Percentiles rank a stretch among this genome's conserved stretches.
Evolutionary conservation across 2,329 filamentous ascomycete genomes (phyloP).

Genomic region (Fusarium hainanense): DNA sequence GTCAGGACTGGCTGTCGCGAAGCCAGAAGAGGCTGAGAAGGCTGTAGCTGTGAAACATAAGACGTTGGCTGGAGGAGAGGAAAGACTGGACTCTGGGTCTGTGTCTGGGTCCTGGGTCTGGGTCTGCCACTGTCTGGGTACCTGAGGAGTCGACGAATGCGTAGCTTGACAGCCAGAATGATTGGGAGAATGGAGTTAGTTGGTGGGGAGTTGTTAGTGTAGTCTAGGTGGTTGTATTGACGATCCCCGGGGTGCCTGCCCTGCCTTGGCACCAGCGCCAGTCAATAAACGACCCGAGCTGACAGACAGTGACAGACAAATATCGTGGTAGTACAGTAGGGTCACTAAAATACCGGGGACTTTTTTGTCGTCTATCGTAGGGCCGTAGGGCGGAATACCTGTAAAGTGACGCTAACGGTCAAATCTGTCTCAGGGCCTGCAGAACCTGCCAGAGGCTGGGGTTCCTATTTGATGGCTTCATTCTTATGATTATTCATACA

Average conservation of each 20-base stretch:
- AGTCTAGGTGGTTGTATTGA: slow-evolving; percentile 16
- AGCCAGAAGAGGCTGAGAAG: slow-evolving; percentile 35
- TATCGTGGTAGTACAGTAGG: background rate
- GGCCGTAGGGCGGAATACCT: slow-evolving; percentile 8
- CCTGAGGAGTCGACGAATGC: background rate
- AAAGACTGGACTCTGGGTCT: background rate
- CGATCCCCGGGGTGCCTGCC: slow-evolving; percentile 24
- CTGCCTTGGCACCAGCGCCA: slow-evolving; percentile 30
- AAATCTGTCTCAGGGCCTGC: background rate
- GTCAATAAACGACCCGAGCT: slow-evolving; percentile 13
- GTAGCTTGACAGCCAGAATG: background rate
- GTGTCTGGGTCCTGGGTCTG: background rate
- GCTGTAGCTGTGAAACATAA: slow-evolving; percentile 36
- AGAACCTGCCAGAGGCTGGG: background rate
- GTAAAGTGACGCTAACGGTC: background rate
- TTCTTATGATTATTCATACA: slow-evolving; percentile 26
- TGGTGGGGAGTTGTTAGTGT: slow-evolving; percentile 12
- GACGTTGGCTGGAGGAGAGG: slow-evolving; percentile 16
- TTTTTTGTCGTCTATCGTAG: slow-evolving; percentile 6
- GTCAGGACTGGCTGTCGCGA: slow-evolving; percentile 10
- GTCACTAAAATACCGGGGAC: slow-evolving; percentile 23
- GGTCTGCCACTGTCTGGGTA: background rate
- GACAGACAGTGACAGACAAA: slow-evolving; percentile 13
- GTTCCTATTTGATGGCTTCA: slow-evolving; percentile 9
- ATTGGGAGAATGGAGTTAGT: background rate